Conservation (phyloP, 1,284 basidiomycete species). For the Melampsora occidentalis region DNA sequence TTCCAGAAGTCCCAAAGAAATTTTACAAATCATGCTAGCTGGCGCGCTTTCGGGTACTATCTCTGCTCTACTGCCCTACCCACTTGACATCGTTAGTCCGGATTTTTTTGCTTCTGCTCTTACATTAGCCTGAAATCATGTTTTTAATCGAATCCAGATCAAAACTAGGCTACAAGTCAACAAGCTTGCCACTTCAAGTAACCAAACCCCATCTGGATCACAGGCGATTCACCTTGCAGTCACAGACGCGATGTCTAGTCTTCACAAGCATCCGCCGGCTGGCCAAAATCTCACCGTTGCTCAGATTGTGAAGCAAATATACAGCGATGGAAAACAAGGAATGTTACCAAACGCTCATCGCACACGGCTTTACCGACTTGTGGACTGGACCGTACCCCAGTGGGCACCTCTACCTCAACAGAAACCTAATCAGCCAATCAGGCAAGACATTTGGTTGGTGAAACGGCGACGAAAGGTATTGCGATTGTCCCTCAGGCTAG, state of each 20-base stretch:
- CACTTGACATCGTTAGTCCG: slow-evolving; percentile 45
- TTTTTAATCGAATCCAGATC: slow-evolving; percentile 10
- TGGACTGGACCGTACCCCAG: slow-evolving; percentile 43
- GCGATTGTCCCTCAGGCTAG: slow-evolving; percentile 39
- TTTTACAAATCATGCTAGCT: slow-evolving; percentile 48
- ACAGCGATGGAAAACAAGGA: slow-evolving; percentile 32
- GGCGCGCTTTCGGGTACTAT: slow-evolving; percentile 50
- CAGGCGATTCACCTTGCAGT: not conserved
- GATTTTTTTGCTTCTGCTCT: not conserved
- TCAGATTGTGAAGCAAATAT: slow-evolving; percentile 34
- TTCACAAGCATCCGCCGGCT: not conserved
- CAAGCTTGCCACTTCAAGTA: slow-evolving; percentile 36
- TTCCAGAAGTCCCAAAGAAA: slow-evolving; percentile 46
- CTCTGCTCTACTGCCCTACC: slow-evolving; percentile 50
- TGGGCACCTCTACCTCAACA: not conserved
- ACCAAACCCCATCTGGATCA: slow-evolving; percentile 11
- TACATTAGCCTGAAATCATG: not conserved
- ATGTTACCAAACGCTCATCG: slow-evolving; percentile 46
- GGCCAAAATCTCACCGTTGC: not conserved
- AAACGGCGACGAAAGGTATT: slow-evolving; percentile 15
- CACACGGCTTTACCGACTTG: slow-evolving; percentile 44
- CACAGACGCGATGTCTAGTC: not conserved
- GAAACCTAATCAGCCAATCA: not conserved
- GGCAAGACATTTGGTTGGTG: not conserved
- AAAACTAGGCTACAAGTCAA: slow-evolving; percentile 41